phyloP scores from a whole-genome alignment of 805 yeast genomes.

The Barnettozyma pratensis region DNA sequence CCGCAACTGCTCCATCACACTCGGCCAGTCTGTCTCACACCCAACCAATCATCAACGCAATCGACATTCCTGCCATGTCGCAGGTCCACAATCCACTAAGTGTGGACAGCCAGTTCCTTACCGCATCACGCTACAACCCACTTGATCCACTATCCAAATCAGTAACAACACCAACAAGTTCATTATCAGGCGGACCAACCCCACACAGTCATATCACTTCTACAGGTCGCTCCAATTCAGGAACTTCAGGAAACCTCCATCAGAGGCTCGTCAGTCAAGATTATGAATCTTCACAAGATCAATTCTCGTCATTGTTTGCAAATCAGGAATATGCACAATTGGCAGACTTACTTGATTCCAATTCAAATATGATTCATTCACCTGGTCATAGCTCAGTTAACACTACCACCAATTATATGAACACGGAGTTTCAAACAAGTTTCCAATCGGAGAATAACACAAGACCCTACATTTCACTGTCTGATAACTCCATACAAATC shows the following conservation, averaged over 20 bases:
- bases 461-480: conserved; percentile 25
- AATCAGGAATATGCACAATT: conserved; percentile 38
- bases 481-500: conserved; percentile 22
- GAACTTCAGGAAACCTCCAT: conserved; percentile 1
- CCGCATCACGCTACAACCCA: not conserved
- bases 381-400: conserved; percentile 22
- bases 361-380: conserved; percentile 13
- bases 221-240: not conserved
- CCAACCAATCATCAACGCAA: too few relatives aligned
- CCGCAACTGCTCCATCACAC: not conserved
- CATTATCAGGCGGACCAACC: not conserved
- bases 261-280: conserved; percentile 4
- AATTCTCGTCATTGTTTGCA: conserved; percentile 29
- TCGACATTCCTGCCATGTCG: too few relatives aligned
- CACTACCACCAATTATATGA: conserved; percentile 8
- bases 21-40: too few relatives aligned
- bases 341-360: conserved; percentile 32
- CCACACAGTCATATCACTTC: not conserved
- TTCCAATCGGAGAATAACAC: conserved; percentile 25
- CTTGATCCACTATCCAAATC: not conserved
- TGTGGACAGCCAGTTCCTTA: not conserved
- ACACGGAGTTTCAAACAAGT: conserved; percentile 23
- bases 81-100: too few relatives aligned
- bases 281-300: conserved; percentile 21
- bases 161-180: not conserved